A percentile compares a stretch with the other conserved stretches of the same genome.
These are phyloP conservation scores for Corniculantispora saksenae DNA, from an alignment of 2,329 filamentous ascomycete species.

Conservation along the genomic window DNA sequence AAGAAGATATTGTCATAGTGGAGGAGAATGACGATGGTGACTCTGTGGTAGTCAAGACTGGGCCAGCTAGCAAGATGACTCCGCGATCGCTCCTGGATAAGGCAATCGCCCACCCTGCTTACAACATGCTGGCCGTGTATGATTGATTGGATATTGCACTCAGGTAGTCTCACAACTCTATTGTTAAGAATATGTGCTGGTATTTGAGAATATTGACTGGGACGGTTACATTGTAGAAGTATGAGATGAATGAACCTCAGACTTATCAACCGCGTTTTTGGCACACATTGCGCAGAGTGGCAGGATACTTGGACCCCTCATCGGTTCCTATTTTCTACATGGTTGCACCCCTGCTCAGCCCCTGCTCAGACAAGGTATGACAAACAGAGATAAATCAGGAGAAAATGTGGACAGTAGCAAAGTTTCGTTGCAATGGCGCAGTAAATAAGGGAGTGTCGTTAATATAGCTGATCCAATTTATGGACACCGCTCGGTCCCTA, in stretches of 20 bases:
- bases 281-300: too few species aligned
- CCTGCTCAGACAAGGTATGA: background rate
- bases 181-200: too few species aligned
- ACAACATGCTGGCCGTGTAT: slow-evolving; percentile 53
- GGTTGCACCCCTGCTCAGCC: background rate
- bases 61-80: slow-evolving; percentile 35
- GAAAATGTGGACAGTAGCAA: background rate
- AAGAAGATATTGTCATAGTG: slow-evolving; percentile 30
- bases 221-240: too few species aligned
- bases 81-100: slow-evolving; percentile 48
- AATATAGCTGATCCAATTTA: background rate
- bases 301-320: background rate
- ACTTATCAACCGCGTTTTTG: background rate
- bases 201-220: too few species aligned
- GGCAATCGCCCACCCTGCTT: slow-evolving; percentile 54
- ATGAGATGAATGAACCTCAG: too few species aligned
- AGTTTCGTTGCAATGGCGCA: background rate
- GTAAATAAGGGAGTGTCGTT: background rate
- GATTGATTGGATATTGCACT: background rate
- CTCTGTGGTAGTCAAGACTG: slow-evolving; percentile 24
- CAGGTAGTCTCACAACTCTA: background rate
- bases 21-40: slow-evolving; percentile 27
- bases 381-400: background rate
- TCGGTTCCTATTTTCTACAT: background rate
- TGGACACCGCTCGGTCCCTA: background rate